These are phyloP conservation scores for Colletotrichum karsti DNA, from an alignment of 2,329 filamentous ascomycete genomes.

Conservation along the genomic window DNA sequence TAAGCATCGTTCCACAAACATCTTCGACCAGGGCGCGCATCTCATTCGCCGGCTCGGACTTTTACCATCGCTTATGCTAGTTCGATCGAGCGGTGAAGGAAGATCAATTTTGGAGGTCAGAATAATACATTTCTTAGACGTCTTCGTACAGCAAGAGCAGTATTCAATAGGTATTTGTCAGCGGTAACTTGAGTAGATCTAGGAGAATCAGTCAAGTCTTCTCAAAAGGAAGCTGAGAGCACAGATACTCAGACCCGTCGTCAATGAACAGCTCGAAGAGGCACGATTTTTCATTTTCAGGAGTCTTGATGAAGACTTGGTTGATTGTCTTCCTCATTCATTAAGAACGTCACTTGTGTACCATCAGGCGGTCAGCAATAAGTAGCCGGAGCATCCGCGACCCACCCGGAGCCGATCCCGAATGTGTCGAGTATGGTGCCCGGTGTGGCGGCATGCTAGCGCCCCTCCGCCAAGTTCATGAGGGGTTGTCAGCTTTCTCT, in stretches of 20 bases:
- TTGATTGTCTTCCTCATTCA: too few relatives aligned
- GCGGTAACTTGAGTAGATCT: too few relatives aligned
- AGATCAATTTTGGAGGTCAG: too few relatives aligned
- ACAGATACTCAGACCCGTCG: too few relatives aligned
- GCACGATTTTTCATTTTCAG: too few relatives aligned
- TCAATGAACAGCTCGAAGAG: too few relatives aligned
- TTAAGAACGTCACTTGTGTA: neutral
- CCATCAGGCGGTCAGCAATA: neutral
- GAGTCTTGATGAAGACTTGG: too few relatives aligned
- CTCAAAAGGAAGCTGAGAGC: too few relatives aligned
- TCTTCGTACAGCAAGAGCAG: too few relatives aligned
- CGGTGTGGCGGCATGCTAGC: neutral
- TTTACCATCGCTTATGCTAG: neutral
- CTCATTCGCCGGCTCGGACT: neutral
- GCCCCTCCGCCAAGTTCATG: neutral
- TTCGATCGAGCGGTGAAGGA: neutral
- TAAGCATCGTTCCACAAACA: neutral
- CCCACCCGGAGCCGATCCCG: constrained; percentile 1
- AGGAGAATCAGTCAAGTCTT: too few relatives aligned
- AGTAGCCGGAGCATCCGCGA: neutral
- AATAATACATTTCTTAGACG: too few relatives aligned
- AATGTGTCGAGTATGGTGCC: neutral
- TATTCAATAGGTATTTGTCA: too few relatives aligned
- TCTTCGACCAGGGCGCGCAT: neutral
- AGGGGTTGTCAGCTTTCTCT: neutral